Conservation (phyloP, 192 early-diverging fungal species). For the Rhizophagus sp. region DNA sequence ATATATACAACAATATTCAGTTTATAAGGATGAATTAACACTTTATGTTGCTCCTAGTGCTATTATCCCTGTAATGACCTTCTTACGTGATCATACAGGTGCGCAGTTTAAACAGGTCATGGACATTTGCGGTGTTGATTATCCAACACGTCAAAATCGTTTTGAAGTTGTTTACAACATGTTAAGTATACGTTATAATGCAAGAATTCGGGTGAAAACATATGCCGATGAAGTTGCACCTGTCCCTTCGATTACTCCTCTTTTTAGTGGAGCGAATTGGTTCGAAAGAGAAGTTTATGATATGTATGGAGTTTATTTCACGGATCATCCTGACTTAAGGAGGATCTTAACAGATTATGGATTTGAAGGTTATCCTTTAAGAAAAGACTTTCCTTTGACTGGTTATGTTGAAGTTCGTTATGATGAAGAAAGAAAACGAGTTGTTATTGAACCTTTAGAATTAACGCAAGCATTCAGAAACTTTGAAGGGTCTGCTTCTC, state of each 20-base stretch:
- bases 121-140: slow-evolving; percentile 92
- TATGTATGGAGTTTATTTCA: slow-evolving; percentile 98
- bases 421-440: slow-evolving; percentile 98
- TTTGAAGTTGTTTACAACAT: slow-evolving; percentile 98
- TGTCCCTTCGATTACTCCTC: slow-evolving; percentile 81
- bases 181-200: slow-evolving; percentile 82
- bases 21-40: slow-evolving; percentile 98
- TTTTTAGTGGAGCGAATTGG: slow-evolving; percentile 92
- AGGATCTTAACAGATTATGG: slow-evolving; percentile 98
- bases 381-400: slow-evolving; percentile 98
- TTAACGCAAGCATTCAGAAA: slow-evolving; percentile 94
- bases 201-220: slow-evolving; percentile 96
- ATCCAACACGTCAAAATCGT: slow-evolving; percentile 86
- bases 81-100: slow-evolving; percentile 91
- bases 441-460: slow-evolving; percentile 94
- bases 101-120: slow-evolving; percentile 90
- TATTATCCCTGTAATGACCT: slow-evolving; percentile 77
- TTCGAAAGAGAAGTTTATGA: slow-evolving; percentile 98
- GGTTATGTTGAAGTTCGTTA: slow-evolving; percentile 99
- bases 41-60: slow-evolving; percentile 87
- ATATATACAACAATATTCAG: slow-evolving; percentile 94
- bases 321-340: slow-evolving; percentile 92
- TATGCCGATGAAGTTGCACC: slow-evolving; percentile 89
- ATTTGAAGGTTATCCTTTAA: slow-evolving; percentile 91
- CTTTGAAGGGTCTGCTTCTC: slow-evolving; percentile 90